These are phyloP conservation scores for Avena sativa DNA, from an alignment of 176 grass and related monocot genomes.

Conservation along the genomic window DNA sequence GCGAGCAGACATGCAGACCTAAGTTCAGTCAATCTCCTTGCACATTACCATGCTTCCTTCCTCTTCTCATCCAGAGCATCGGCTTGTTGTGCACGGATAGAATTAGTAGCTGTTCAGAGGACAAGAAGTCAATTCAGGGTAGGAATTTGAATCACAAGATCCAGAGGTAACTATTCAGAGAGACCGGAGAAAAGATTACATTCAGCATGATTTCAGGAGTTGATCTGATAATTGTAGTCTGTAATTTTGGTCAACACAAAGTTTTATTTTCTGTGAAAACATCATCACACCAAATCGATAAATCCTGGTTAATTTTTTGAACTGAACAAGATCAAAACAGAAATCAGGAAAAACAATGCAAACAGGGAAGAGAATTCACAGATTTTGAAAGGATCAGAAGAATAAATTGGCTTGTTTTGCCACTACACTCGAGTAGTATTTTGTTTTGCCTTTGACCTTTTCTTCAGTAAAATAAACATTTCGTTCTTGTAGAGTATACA, in stretches of 20 bases:
- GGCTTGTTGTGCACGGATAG: conserved; percentile 58
- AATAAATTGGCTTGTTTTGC: too few species aligned
- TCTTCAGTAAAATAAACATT: too few species aligned
- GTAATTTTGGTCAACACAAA: conserved; percentile 45
- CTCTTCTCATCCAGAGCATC: conserved; percentile 58
- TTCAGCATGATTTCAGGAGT: not conserved
- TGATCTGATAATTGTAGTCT: conserved; percentile 88
- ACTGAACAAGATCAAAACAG: not conserved
- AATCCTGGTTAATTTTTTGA: not conserved
- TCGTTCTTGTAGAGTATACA: too few species aligned
- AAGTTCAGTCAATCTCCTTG: conserved; percentile 43
- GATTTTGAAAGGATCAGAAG: too few species aligned
- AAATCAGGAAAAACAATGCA: not conserved
- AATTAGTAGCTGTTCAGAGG: too few species aligned
- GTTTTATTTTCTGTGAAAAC: conserved; percentile 37
- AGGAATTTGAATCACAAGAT: too few species aligned
- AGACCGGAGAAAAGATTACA: too few species aligned
- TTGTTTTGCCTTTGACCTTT: too few species aligned
- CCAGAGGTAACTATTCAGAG: too few species aligned
- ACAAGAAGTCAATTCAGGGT: too few species aligned
- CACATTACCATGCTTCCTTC: conserved; percentile 85
- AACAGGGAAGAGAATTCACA: too few species aligned
- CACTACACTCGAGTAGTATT: too few species aligned
- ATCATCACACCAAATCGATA: conserved; percentile 54
- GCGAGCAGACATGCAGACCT: conserved; percentile 76